phyloP scores from a whole-genome alignment of 129 eudicot genomes.

The Rutidosis leptorrhynchoides region DNA sequence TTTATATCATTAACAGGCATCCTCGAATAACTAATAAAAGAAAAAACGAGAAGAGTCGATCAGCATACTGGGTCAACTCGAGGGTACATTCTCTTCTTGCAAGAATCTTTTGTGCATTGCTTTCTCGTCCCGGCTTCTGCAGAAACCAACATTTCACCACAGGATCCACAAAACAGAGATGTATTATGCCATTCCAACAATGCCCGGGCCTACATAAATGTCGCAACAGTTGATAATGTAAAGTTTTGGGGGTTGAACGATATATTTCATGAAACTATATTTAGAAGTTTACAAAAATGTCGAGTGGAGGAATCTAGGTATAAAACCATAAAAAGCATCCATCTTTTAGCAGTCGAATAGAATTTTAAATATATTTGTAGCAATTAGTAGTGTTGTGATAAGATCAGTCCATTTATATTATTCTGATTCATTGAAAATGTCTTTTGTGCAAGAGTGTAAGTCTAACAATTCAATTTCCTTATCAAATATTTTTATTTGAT shows the following conservation, averaged over 20 bases:
- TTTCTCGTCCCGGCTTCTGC: conserved; percentile 82
- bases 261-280: too few species aligned
- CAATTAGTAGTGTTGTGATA: too few species aligned
- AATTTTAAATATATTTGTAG: too few species aligned
- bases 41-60: background rate
- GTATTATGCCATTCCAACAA: conserved; percentile 72
- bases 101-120: conserved; percentile 55
- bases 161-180: conserved; percentile 72
- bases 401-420: too few species aligned
- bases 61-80: conserved; percentile 79
- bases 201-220: conserved; percentile 65
- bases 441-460: too few species aligned
- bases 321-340: too few species aligned
- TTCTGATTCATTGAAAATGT: too few species aligned
- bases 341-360: too few species aligned
- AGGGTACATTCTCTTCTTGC: conserved; percentile 76
- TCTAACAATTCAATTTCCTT: too few species aligned
- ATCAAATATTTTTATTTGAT: too few species aligned
- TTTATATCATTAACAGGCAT: conserved; percentile 15
- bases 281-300: too few species aligned
- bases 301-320: too few species aligned
- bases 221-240: conserved; percentile 8
- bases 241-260: background rate
- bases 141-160: conserved; percentile 60
- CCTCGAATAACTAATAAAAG: background rate